Conservation (phyloP, 2,329 filamentous ascomycete genomes). For the Sporothrix curviconia region DNA sequence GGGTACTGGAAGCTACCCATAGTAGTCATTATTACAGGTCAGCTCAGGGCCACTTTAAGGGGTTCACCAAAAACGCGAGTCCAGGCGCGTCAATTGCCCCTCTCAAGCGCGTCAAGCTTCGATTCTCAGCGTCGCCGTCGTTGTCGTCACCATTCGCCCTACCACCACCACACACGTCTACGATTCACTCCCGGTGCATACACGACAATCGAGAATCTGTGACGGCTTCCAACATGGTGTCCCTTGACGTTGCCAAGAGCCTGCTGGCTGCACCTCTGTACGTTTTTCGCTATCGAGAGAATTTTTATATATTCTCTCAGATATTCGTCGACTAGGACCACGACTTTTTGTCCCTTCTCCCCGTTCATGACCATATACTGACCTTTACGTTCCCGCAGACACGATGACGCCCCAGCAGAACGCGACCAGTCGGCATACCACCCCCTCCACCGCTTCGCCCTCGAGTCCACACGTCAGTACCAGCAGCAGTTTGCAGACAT, state of each 20-base stretch:
- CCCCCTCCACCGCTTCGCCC: constrained; percentile 65
- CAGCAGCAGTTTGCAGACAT: constrained; percentile 95
- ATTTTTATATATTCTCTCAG: no score
- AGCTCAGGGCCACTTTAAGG: not conserved
- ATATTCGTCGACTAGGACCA: not conserved
- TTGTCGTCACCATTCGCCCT: not conserved
- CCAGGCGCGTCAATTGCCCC: constrained; percentile 6
- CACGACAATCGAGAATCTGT: no score
- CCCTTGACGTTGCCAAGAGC: constrained; percentile 36
- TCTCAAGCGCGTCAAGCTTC: constrained; percentile 6
- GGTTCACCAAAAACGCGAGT: constrained; percentile 6
- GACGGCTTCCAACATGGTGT: constrained; percentile 40
- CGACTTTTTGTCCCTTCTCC: not conserved
- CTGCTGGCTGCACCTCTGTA: constrained; percentile 46
- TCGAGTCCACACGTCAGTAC: constrained; percentile 69
- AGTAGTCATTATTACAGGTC: no score
- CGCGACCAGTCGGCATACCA: constrained; percentile 57
- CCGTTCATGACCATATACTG: constrained; percentile 12
- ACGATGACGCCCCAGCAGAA: constrained; percentile 36
- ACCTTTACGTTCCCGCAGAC: constrained; percentile 22
- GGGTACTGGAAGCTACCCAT: no score
- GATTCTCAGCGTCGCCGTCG: not conserved
- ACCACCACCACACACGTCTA: not conserved
- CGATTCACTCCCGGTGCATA: no score
- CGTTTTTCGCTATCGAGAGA: constrained; percentile 19